These are phyloP conservation scores for Candolleomyces efflorescens DNA, from an alignment of 768 basidiomycete genomes.

Conservation along the genomic window DNA sequence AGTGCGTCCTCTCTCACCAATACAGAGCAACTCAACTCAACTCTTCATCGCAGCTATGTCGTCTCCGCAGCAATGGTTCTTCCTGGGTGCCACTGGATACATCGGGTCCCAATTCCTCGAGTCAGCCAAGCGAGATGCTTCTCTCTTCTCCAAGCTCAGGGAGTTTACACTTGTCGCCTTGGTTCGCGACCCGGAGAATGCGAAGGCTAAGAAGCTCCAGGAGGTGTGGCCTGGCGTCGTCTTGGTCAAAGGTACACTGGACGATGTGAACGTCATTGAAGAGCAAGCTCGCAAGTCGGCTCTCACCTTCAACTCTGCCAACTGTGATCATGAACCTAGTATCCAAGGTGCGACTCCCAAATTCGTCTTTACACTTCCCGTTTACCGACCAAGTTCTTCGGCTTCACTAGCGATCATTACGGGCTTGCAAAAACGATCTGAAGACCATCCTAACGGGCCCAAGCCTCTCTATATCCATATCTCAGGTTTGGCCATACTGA, in stretches of 20 bases:
- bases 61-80: slow-evolving; percentile 13
- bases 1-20: too few species aligned
- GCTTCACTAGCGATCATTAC: not conserved
- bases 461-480: slow-evolving; percentile 42
- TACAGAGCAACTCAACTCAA: too few species aligned
- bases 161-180: slow-evolving; percentile 26
- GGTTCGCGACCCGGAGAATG: slow-evolving; percentile 27
- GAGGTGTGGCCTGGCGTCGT: slow-evolving; percentile 28
- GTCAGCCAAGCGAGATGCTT: slow-evolving; percentile 23
- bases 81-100: slow-evolving; percentile 44
- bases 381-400: too few species aligned
- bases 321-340: slow-evolving; percentile 33
- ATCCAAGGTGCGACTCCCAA: slow-evolving; percentile 22
- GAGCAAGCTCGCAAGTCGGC: slow-evolving; percentile 31
- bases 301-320: slow-evolving; percentile 38
- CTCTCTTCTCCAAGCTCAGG: slow-evolving; percentile 22
- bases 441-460: slow-evolving; percentile 14
- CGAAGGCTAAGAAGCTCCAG: slow-evolving; percentile 25
- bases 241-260: slow-evolving; percentile 34
- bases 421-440: not conserved
- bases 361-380: not conserved
- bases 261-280: slow-evolving; percentile 30
- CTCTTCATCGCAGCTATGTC: too few species aligned
- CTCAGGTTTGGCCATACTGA: slow-evolving; percentile 36
- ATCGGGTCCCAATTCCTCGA: slow-evolving; percentile 37